These are phyloP conservation scores for Fusarium praegraminearum DNA, from an alignment of 2,329 filamentous ascomycete genomes.

Conservation along the genomic window DNA sequence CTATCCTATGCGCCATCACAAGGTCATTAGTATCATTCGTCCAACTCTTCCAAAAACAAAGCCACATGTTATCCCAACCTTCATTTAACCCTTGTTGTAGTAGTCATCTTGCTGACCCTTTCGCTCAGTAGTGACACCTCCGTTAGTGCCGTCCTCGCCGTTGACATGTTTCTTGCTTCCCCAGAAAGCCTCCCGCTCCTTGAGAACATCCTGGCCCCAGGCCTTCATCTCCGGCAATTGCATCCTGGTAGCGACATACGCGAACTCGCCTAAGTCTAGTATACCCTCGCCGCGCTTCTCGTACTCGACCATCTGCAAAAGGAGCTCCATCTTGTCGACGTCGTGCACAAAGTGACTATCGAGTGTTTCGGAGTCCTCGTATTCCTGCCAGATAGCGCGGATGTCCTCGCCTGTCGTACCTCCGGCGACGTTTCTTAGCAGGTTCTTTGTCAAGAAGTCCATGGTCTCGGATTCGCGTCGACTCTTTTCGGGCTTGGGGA, in stretches of 20 bases:
- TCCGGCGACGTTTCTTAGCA: conserved; percentile 82
- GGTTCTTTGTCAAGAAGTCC: conserved; percentile 82
- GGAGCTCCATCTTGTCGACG: conserved; percentile 94
- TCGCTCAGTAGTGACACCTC: conserved; percentile 54
- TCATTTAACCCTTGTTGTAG: conserved; percentile 53
- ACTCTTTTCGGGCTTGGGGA: conserved; percentile 88
- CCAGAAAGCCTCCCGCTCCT: conserved; percentile 83
- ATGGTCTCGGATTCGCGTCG: conserved; percentile 89
- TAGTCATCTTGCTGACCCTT: conserved; percentile 62
- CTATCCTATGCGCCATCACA: conserved; percentile 18
- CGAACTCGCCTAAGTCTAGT: conserved; percentile 88
- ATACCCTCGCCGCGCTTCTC: conserved; percentile 76
- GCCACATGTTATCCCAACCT: not conserved
- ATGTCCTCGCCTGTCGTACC: conserved; percentile 77
- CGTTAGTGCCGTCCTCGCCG: conserved; percentile 58
- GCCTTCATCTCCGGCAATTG: conserved; percentile 80
- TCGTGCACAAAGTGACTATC: conserved; percentile 95
- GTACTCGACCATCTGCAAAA: conserved; percentile 97
- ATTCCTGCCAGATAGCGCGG: conserved; percentile 89
- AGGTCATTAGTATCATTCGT: conserved; percentile 33
- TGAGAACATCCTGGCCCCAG: conserved; percentile 82
- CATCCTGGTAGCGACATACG: conserved; percentile 80
- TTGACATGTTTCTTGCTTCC: conserved; percentile 60
- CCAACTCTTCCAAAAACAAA: not conserved
- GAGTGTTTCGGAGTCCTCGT: conserved; percentile 86